Conservation (phyloP, 768 basidiomycete species). For the Tulasnella sp. region DNA sequence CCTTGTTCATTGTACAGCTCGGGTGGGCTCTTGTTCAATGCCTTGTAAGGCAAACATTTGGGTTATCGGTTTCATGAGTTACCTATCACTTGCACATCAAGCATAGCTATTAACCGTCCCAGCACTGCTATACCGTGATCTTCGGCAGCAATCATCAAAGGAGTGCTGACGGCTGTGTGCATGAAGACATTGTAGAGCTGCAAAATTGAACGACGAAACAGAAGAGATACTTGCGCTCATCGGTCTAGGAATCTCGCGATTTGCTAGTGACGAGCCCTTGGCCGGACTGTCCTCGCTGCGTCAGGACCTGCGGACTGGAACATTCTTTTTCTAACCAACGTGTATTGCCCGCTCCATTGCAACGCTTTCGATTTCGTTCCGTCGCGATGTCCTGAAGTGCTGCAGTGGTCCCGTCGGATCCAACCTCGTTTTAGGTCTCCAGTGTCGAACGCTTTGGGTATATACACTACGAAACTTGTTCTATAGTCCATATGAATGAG, state of each 20-base stretch:
- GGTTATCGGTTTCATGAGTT: too few species aligned
- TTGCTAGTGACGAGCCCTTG: too few species aligned
- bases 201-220: background rate
- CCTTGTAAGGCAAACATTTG: too few species aligned
- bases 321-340: background rate
- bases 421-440: background rate
- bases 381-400: background rate
- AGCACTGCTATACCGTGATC: background rate
- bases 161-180: too few species aligned
- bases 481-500: background rate
- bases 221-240: too few species aligned
- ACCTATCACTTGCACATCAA: background rate
- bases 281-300: background rate
- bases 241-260: too few species aligned
- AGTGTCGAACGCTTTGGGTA: background rate
- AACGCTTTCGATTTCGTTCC: background rate
- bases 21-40: too few species aligned
- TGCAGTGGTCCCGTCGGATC: background rate
- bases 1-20: background rate
- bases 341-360: background rate
- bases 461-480: background rate
- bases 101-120: background rate
- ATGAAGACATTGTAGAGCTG: background rate
- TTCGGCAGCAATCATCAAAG: background rate
- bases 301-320: background rate